Base-by-base conservation (phyloP, 805 yeast genomes). In the Teunomyces gatunensis region DNA sequence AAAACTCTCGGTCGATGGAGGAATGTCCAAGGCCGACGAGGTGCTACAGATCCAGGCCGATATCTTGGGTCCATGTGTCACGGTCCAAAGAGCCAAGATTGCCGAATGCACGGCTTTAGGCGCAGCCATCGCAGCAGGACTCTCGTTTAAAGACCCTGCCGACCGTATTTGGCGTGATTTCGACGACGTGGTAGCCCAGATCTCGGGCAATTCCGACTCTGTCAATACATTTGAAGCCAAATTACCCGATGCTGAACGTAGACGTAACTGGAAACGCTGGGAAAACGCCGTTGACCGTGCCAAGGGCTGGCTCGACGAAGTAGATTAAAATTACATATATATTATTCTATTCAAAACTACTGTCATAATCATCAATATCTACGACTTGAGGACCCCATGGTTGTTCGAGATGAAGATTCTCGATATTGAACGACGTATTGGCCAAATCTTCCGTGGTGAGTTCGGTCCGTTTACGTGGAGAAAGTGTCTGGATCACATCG, bases 1-100 rank as follows among this genome's bases (percentile, higher is more conserved):
- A 3, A 61, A 75, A 12, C 70, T 86, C 50, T 85, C 89, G 28
- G 96, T 91, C 20, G 98, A 91, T 64, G 98, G 97, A 47, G 98
- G 98, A 55, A 86, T 91, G 94, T 86, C 96, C 18, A 81, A 87
- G 57, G 89, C 96, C 15, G 85, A 85, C 60, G 92, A 87, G 58
- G 92, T 90, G 45, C 86, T 92, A 85, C 96, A 89, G 72, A 89
- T 91, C 53, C 97, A 91, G 69, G 87, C 96, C 6, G 95, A 91
- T 64, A 84, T 91, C 52, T 75, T 89, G 55, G 97, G 97, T 3
- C 92, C 94, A 1, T 82, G 90, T 68, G 87, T 85, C 33, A 81
- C 84, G 23, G 92, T 91, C 37, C 79, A 81, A 56, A 77, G 97
- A 58, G 90, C 97, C 1, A 78, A 81, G 28, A 87, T 85, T 64